Evolutionary conservation across 31 red algal genomes (phyloP).

Genomic region (Endocladia muricata): DNA sequence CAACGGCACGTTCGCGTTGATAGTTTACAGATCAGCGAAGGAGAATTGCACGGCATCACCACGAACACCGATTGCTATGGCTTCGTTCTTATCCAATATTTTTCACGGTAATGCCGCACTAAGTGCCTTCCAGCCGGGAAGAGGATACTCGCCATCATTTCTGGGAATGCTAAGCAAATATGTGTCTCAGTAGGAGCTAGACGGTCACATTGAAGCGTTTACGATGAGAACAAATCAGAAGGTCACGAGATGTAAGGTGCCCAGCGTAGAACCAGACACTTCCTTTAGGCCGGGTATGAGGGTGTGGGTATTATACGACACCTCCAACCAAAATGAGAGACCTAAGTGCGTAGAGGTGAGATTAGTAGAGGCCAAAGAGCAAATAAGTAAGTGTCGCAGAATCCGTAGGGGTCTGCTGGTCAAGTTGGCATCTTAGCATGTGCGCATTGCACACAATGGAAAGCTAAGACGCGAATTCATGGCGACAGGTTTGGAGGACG

Average conservation of each 20-base stretch:
- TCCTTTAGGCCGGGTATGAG: not conserved
- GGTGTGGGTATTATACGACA: slow-evolving; percentile 27
- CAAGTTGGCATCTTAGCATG: not conserved
- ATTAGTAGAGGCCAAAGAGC: not conserved
- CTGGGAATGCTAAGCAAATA: not conserved
- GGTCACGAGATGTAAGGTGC: not conserved
- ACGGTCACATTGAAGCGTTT: not conserved
- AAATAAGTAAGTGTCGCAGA: not conserved
- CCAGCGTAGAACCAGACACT: not conserved
- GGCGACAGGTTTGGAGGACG: not conserved
- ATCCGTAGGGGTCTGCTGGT: not conserved
- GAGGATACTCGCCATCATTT: slow-evolving; percentile 33
- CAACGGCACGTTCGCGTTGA: slow-evolving; percentile 33
- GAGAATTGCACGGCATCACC: slow-evolving; percentile 28
- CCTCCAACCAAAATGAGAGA: slow-evolving; percentile 24
- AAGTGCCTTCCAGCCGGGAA: slow-evolving; percentile 30
- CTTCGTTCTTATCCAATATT: slow-evolving; percentile 16
- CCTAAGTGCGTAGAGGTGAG: not conserved
- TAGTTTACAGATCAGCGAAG: not conserved
- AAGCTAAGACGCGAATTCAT: not conserved
- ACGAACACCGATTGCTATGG: not conserved
- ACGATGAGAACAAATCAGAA: not conserved
- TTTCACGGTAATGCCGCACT: slow-evolving; percentile 9
- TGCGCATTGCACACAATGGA: not conserved
- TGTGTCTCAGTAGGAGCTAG: slow-evolving; percentile 1